A percentile compares a stretch with the other conserved stretches of the same genome.
Evolutionary conservation across 2,329 filamentous ascomycete species (phyloP).

Genomic region (Coleophoma crateriformis): DNA sequence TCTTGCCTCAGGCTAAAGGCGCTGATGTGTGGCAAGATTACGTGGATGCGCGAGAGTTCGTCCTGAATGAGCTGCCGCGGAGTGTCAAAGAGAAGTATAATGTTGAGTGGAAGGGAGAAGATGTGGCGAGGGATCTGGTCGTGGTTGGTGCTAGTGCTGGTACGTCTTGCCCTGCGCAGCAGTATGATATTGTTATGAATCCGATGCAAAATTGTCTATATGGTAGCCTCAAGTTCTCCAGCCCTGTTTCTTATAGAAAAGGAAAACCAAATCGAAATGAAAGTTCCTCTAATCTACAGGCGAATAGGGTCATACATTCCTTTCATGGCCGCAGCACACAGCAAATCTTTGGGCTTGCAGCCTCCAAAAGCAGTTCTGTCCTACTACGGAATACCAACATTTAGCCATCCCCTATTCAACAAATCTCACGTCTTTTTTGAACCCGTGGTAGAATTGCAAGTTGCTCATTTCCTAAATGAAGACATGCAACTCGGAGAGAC

Average conservation of each 20-base stretch:
- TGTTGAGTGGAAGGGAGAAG: neutral
- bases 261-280: no score
- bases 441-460: neutral
- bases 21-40: slow-evolving; percentile 5
- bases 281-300: neutral
- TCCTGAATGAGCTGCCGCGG: neutral
- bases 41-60: slow-evolving; percentile 2
- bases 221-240: neutral
- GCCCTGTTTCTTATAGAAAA: neutral
- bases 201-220: neutral
- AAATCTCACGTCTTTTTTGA: neutral
- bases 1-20: slow-evolving; percentile 3
- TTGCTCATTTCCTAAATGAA: neutral
- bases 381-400: neutral
- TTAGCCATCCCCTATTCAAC: neutral
- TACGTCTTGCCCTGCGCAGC: neutral
- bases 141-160: neutral
- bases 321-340: neutral
- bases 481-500: neutral
- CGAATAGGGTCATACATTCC: neutral
- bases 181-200: neutral
- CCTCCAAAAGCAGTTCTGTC: neutral
- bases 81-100: neutral
- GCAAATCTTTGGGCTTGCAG: neutral
- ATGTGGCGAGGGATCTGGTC: neutral